Evolutionary conservation across 768 basidiomycete species (phyloP), one percentile per base, ranked within the genome.

Genomic region (Tylopilus rubrobrunneus): DNA sequence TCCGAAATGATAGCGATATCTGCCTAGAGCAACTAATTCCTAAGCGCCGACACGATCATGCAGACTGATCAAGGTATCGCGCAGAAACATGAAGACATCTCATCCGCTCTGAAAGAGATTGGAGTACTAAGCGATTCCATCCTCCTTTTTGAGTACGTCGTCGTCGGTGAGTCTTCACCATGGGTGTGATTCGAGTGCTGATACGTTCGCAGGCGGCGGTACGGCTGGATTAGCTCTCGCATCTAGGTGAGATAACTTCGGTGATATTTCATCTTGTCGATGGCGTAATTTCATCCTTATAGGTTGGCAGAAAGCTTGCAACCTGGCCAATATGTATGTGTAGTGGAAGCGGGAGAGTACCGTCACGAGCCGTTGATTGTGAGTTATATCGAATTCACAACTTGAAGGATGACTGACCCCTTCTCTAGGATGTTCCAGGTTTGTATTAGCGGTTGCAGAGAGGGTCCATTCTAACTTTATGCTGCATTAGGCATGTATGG

Each of bases 391-490:
- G 6, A 41, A 7, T 37, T 17, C 5, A n/a, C 8, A 8, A 14
- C 11, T 19, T 53, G 2, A 15, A 25, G 11, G 28, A 25, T 39
- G 27, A 45, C 39, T 17, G 25, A 48, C 10, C 21, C 12, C 9
- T 1, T 21, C 17, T 48, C 19, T 31, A 62, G 61, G 57, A 62
- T 40, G 52, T 62, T 28, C 61, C 61, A 46, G 61, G 61, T 63
- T 43, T 40, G 56, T 51, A 23, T 15, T 23, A 10, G 33, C 28
- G n/a, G 19, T 40, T n/a, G 14, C 17, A 25, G 31, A 31, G 4
- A 7, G 9, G 7, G 8, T 14, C 27, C 17, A 10, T 33, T 28
- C n/a, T 40, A 11, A 14, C n/a, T 3, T 25, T 41, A 3, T 2
- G 27, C 12, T 25, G 15, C 29, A 12, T 27, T 17, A 62, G 61